Conservation (phyloP, 108 stramenopile genomes). For the Cyclotella sp. region DNA sequence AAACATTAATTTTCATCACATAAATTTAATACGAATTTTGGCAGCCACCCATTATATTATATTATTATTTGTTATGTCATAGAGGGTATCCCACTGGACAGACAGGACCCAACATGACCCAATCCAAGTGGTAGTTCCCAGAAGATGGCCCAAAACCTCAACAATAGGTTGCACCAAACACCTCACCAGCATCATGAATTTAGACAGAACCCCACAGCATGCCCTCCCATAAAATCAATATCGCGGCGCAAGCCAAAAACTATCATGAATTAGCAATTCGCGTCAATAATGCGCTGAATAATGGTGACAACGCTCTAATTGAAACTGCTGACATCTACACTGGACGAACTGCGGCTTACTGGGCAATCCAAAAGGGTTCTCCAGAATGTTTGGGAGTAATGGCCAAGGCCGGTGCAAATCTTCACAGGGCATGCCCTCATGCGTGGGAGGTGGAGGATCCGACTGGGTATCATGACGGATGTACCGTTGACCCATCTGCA, state of each 20-base stretch:
- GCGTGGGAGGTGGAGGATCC: not conserved
- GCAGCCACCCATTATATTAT: too few species aligned
- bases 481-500: not conserved
- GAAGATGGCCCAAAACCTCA: too few species aligned
- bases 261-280: not conserved
- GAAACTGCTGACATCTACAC: slow-evolving; percentile 4
- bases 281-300: not conserved
- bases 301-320: not conserved
- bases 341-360: not conserved
- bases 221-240: slow-evolving; percentile 1
- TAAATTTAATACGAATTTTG: too few species aligned
- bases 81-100: too few species aligned
- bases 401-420: slow-evolving; percentile 6
- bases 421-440: slow-evolving; percentile 9
- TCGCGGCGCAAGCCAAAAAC: slow-evolving; percentile 9
- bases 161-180: too few species aligned
- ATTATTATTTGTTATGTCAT: too few species aligned
- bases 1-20: too few species aligned
- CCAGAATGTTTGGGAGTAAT: slow-evolving; percentile 12
- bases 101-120: too few species aligned
- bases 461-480: not conserved
- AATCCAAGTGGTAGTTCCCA: too few species aligned
- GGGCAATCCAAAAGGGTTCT: slow-evolving; percentile 8
- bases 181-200: too few species aligned
- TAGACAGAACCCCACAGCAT: not conserved